Evolutionary conservation across 345 rosid genomes (phyloP).

Genomic region (Pistacia integerrima): DNA sequence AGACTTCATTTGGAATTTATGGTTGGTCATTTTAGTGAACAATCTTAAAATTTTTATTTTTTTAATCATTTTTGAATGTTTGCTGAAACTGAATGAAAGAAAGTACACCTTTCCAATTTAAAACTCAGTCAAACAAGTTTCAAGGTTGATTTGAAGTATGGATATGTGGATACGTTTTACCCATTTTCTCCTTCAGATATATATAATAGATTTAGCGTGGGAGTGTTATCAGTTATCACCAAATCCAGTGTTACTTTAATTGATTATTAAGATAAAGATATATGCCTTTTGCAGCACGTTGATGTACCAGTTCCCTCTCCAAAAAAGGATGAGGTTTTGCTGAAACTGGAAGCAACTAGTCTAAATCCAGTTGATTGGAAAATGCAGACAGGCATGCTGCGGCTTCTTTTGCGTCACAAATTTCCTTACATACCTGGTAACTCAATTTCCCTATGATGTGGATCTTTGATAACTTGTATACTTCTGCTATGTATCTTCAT

Average conservation of each 20-base stretch:
- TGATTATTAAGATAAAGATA: background rate
- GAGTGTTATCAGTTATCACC: too few relatives aligned
- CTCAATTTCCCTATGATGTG: background rate
- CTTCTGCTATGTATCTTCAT: background rate
- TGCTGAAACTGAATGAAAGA: too few relatives aligned
- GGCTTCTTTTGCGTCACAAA: constrained; percentile 64
- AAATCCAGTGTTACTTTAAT: background rate
- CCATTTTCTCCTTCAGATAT: background rate
- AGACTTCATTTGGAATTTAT: background rate
- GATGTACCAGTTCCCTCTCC: constrained; percentile 56
- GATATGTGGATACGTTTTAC: background rate
- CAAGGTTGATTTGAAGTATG: background rate
- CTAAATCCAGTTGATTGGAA: constrained; percentile 77
- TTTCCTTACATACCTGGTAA: constrained; percentile 80
- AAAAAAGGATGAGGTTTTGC: constrained; percentile 51
- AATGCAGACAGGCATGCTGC: constrained; percentile 60
- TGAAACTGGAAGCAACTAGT: constrained; percentile 60
- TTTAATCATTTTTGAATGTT: too few relatives aligned
- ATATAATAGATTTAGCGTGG: background rate
- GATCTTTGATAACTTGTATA: background rate
- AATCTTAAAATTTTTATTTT: background rate
- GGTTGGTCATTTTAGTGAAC: background rate
- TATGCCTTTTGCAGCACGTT: constrained; percentile 53
- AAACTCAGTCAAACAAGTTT: background rate
- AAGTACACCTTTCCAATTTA: background rate